phyloP scores from a whole-genome alignment of 192 early-diverging fungal species.

The Irineochytrium annulatum region DNA sequence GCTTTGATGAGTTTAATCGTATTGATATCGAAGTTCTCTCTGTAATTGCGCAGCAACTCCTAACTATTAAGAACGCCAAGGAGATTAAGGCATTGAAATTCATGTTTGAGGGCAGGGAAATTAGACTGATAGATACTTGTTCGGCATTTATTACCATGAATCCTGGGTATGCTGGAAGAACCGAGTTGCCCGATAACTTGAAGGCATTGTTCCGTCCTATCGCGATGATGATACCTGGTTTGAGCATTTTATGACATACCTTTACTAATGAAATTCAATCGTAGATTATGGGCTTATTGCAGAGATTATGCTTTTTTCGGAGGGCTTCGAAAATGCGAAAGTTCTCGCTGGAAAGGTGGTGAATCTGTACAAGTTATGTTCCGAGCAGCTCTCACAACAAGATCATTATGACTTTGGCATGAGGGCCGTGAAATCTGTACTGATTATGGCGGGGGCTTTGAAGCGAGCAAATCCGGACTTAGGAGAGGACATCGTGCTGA shows the following conservation, averaged over 20 bases:
- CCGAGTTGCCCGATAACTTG: slow-evolving; percentile 58
- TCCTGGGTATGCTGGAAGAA: slow-evolving; percentile 57
- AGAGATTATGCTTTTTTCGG: slow-evolving; percentile 62
- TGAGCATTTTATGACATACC: neutral
- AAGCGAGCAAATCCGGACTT: slow-evolving; percentile 51
- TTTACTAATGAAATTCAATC: slow-evolving; percentile 1
- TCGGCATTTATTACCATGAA: slow-evolving; percentile 61
- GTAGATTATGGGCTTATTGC: slow-evolving; percentile 59
- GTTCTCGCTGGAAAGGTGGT: slow-evolving; percentile 55
- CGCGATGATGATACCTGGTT: slow-evolving; percentile 62
- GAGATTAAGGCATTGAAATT: slow-evolving; percentile 52
- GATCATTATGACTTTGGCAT: slow-evolving; percentile 67
- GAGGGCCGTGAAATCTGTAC: slow-evolving; percentile 63
- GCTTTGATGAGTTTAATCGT: slow-evolving; percentile 64
- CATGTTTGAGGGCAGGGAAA: slow-evolving; percentile 59
- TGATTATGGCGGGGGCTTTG: slow-evolving; percentile 59
- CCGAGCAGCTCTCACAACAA: slow-evolving; percentile 61
- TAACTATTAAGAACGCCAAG: slow-evolving; percentile 60
- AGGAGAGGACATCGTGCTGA: slow-evolving; percentile 52
- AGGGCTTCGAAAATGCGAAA: slow-evolving; percentile 61
- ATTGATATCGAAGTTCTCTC: slow-evolving; percentile 62
- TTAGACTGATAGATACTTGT: slow-evolving; percentile 58
- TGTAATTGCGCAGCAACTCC: slow-evolving; percentile 59
- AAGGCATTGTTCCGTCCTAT: slow-evolving; percentile 61
- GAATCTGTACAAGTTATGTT: slow-evolving; percentile 61